Percentiles rank a stretch among this genome's conserved stretches.
phyloP scores from a whole-genome alignment of 23 red algal species.

The Gracilaria gracilis region DNA sequence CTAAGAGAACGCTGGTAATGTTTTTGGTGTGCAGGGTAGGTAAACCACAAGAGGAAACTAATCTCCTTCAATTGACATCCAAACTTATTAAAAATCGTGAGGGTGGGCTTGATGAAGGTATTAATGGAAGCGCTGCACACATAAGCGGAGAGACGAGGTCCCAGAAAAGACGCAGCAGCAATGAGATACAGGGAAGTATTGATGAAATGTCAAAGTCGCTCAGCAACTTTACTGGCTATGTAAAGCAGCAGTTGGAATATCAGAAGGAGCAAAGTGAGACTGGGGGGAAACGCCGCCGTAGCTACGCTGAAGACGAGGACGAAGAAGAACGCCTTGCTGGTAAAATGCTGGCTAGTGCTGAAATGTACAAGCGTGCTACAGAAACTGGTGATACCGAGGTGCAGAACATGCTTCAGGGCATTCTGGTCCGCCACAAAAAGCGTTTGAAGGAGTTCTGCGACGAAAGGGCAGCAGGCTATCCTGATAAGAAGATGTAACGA shows the following conservation, averaged over 20 bases:
- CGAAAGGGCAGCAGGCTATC: background rate
- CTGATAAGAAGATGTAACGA: background rate
- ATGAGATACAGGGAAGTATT: background rate
- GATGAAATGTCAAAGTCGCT: background rate
- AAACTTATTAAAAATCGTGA: background rate
- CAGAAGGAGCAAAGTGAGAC: background rate
- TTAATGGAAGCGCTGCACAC: background rate
- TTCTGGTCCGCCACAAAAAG: background rate
- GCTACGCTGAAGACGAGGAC: background rate
- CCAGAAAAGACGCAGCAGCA: background rate
- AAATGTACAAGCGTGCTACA: background rate
- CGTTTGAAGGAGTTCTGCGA: background rate
- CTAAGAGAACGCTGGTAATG: background rate
- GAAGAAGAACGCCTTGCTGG: background rate
- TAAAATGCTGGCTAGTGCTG: background rate
- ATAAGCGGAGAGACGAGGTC: background rate
- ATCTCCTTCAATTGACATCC: background rate
- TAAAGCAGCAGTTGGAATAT: background rate
- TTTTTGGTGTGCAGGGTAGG: slow-evolving; percentile 2
- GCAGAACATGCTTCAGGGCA: background rate
- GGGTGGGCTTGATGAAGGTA: background rate
- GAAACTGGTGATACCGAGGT: background rate
- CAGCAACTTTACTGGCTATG: background rate
- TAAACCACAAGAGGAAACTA: background rate
- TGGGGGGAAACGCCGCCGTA: background rate